Evolutionary conservation across 306 rosid genomes (phyloP).

Genomic region (Vigna unguiculata): DNA sequence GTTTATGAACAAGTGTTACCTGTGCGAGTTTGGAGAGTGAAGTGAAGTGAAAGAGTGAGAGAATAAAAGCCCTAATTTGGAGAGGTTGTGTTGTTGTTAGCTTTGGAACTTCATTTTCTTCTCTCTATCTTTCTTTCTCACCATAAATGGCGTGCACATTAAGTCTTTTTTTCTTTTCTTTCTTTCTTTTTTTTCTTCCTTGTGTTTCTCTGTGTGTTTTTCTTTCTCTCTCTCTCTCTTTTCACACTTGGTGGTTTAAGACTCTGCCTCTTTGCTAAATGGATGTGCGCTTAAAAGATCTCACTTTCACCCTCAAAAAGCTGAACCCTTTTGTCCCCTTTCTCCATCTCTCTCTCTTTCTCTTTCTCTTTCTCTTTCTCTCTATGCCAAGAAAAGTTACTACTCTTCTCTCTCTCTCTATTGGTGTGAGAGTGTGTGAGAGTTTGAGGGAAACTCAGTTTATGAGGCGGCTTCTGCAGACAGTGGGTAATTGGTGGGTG

Average conservation of each 20-base stretch:
- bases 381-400: slow-evolving; percentile 42
- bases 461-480: slow-evolving; percentile 77
- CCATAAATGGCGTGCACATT: slow-evolving; percentile 56
- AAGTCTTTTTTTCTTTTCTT: slow-evolving; percentile 41
- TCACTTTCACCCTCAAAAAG: slow-evolving; percentile 63
- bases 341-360: slow-evolving; percentile 42
- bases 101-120: neutral
- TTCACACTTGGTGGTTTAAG: neutral
- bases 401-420: slow-evolving; percentile 41
- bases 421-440: slow-evolving; percentile 32
- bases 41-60: slow-evolving; percentile 38
- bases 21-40: slow-evolving; percentile 38
- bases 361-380: slow-evolving; percentile 46
- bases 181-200: too few relatives aligned
- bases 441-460: slow-evolving; percentile 54
- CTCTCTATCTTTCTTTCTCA: neutral
- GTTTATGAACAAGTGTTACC: slow-evolving; percentile 20
- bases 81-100: slow-evolving; percentile 12
- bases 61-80: slow-evolving; percentile 48
- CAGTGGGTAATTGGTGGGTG: slow-evolving; percentile 54
- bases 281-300: slow-evolving; percentile 56
- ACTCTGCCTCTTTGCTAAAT: slow-evolving; percentile 31
- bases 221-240: neutral
- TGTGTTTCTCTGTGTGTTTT: neutral
- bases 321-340: slow-evolving; percentile 57